Evolutionary conservation across 371 early-diverging fungal species (phyloP).

Genomic region (Lichtheimia hyalospora): DNA sequence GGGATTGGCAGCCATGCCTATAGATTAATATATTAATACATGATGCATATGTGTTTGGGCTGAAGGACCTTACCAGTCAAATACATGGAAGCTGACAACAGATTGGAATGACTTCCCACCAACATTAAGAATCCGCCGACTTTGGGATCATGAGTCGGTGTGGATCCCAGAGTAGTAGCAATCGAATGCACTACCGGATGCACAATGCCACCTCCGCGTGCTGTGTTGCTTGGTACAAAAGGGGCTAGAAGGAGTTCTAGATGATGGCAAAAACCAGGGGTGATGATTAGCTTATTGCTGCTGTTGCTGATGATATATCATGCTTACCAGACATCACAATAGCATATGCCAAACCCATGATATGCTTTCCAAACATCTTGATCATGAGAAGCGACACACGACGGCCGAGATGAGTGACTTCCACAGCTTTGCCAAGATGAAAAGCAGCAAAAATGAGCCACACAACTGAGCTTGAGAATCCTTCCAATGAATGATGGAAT

Average conservation of each 20-base stretch:
- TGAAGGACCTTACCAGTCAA: constrained; percentile 53
- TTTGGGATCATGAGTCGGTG: constrained; percentile 29
- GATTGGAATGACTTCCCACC: constrained; percentile 59
- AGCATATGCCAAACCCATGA: constrained; percentile 63
- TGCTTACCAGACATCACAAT: constrained; percentile 49
- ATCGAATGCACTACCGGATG: constrained; percentile 69
- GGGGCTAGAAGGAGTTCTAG: constrained; percentile 64
- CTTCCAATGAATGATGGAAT: constrained; percentile 55
- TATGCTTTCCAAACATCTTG: constrained; percentile 50
- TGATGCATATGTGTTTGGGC: no score
- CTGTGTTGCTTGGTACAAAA: constrained; percentile 74
- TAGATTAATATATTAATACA: no score
- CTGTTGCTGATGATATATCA: background rate
- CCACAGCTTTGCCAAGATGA: constrained; percentile 68
- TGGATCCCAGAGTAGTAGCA: constrained; percentile 49
- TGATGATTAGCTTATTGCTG: background rate
- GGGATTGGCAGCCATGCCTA: constrained; percentile 72
- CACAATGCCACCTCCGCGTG: constrained; percentile 75
- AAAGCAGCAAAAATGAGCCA: constrained; percentile 76
- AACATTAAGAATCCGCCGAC: constrained; percentile 54
- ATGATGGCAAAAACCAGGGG: background rate
- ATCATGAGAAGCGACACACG: constrained; percentile 60
- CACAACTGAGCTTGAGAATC: constrained; percentile 61
- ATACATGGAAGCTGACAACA: constrained; percentile 67
- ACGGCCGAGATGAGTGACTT: constrained; percentile 58